Evolutionary conservation across 2,329 filamentous ascomycete species (phyloP).

Genomic region (Aureobasidium namibiae): DNA sequence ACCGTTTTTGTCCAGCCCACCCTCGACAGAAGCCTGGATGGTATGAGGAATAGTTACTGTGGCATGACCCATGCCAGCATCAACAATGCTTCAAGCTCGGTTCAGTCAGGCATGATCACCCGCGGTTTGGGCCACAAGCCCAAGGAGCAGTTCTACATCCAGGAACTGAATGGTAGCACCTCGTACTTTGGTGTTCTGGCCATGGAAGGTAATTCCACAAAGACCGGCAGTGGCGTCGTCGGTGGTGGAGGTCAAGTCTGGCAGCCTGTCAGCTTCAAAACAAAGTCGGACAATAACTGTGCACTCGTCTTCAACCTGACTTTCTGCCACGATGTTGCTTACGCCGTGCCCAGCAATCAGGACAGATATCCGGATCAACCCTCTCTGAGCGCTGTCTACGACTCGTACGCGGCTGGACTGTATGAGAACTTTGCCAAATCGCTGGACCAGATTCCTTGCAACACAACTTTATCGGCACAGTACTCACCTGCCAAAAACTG

Average conservation of each 20-base stretch:
- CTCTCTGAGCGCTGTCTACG: slow-evolving; percentile 64
- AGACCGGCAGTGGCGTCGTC: slow-evolving; percentile 45
- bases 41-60: slow-evolving; percentile 73
- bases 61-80: slow-evolving; percentile 56
- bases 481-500: slow-evolving; percentile 79
- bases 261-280: slow-evolving; percentile 43
- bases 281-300: slow-evolving; percentile 62
- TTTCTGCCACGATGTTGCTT: slow-evolving; percentile 83
- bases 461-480: slow-evolving; percentile 60
- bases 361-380: slow-evolving; percentile 51
- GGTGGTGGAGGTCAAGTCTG: slow-evolving; percentile 73
- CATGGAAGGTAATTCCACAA: slow-evolving; percentile 47
- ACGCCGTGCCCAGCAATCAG: slow-evolving; percentile 79
- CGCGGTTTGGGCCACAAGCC: slow-evolving; percentile 59
- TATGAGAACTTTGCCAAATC: slow-evolving; percentile 75
- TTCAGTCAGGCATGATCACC: slow-evolving; percentile 56
- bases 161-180: slow-evolving; percentile 62
- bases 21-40: slow-evolving; percentile 52
- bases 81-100: slow-evolving; percentile 24
- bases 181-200: slow-evolving; percentile 68
- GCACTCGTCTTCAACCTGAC: slow-evolving; percentile 77
- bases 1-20: slow-evolving; percentile 65
- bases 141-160: slow-evolving; percentile 83
- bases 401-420: slow-evolving; percentile 59
- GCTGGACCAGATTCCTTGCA: slow-evolving; percentile 76